phyloP scores from a whole-genome alignment of 768 basidiomycete species.

The Lactarius hatsudake region DNA sequence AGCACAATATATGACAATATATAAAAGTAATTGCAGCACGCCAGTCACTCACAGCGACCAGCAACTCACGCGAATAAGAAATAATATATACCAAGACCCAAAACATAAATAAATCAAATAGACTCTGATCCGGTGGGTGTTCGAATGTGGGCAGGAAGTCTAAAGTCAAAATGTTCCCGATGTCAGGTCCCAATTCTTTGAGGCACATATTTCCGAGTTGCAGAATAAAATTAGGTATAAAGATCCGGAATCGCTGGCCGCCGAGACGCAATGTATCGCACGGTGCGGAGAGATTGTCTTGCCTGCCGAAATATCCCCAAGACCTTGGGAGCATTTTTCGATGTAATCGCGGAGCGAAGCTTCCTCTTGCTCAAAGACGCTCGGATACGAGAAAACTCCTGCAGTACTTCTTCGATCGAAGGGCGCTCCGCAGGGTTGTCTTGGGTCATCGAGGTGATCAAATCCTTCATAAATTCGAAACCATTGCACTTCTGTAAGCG shows the following conservation, averaged over 20 bases:
- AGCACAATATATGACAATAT: too few species aligned
- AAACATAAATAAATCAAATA: background rate
- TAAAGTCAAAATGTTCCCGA: background rate
- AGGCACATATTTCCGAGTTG: too few species aligned
- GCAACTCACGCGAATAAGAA: too few species aligned
- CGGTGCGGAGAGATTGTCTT: conserved; percentile 5
- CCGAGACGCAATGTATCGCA: background rate
- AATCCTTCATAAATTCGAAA: conserved; percentile 31
- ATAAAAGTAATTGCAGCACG: too few species aligned
- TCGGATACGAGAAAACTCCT: conserved; percentile 5
- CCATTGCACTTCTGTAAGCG: conserved; percentile 27
- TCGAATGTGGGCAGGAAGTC: background rate
- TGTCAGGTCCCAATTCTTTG: background rate
- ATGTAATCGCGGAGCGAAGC: conserved; percentile 9
- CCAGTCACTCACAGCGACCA: too few species aligned
- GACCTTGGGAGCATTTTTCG: background rate
- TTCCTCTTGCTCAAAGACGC: conserved; percentile 7
- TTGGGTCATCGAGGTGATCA: conserved; percentile 32
- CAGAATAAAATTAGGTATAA: background rate
- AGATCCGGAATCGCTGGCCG: conserved; percentile 6
- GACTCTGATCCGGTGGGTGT: background rate
- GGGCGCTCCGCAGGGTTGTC: conserved; percentile 32
- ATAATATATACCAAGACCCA: background rate
- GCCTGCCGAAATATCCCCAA: background rate
- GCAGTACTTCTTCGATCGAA: conserved; percentile 23